A percentile compares a stretch with the other conserved stretches of the same genome.
These are phyloP conservation scores for Aspergillus quadrilineatus DNA, from an alignment of 2,329 filamentous ascomycete genomes.

Conservation along the genomic window DNA sequence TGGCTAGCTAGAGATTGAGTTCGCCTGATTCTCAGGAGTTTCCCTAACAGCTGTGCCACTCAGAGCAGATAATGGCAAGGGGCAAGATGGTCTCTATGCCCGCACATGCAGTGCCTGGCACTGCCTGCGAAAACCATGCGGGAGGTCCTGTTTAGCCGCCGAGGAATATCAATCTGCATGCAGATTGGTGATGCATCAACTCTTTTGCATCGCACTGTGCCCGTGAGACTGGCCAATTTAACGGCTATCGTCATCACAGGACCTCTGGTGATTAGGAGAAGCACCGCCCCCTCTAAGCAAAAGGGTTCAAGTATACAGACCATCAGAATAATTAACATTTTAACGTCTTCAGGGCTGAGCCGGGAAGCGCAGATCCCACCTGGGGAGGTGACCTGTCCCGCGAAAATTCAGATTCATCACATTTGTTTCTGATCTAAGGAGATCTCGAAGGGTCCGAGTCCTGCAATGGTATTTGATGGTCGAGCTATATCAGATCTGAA, in stretches of 20 bases:
- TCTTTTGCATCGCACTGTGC: background rate
- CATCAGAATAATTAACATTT: background rate
- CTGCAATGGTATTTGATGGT: background rate
- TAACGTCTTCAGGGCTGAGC: too few species aligned
- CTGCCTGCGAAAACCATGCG: background rate
- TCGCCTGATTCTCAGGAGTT: background rate
- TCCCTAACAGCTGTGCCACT: background rate
- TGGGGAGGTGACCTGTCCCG: constrained; percentile 4
- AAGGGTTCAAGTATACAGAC: background rate
- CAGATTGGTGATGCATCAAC: background rate
- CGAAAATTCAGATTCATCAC: constrained; percentile 5
- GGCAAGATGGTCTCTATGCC: background rate
- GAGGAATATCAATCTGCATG: background rate
- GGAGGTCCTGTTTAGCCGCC: background rate
- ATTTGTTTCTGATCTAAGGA: background rate
- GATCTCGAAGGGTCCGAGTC: background rate
- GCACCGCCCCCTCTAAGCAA: background rate
- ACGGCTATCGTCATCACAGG: background rate
- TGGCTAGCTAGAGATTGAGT: too few species aligned
- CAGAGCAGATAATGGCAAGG: background rate
- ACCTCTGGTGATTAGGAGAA: background rate
- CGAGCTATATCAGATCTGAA: background rate
- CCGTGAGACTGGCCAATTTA: background rate
- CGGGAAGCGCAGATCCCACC: background rate
- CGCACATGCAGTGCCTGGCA: background rate